Conservation (phyloP, 2,329 filamentous ascomycete genomes). For the Cryphonectria radicalis region DNA sequence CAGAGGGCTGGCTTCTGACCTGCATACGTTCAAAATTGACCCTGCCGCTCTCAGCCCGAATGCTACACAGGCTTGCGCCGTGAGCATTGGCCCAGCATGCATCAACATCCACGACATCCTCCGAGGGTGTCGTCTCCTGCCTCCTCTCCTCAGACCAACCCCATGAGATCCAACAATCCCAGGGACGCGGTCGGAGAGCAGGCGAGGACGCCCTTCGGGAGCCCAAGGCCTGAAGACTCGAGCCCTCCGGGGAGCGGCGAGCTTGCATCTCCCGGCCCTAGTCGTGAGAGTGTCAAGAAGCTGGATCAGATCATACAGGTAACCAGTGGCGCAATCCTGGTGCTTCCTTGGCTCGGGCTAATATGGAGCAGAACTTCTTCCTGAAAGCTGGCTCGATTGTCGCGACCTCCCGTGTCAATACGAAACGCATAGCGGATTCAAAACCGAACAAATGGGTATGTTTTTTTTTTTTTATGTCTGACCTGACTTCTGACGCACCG, state of each 20-base stretch:
- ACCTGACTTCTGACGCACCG: conserved; percentile 3
- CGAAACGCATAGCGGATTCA: conserved; percentile 60
- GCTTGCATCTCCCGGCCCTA: conserved; percentile 52
- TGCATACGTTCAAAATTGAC: conserved; percentile 4
- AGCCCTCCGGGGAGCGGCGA: conserved; percentile 55
- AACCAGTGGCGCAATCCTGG: neutral
- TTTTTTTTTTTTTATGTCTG: conserved; percentile 33
- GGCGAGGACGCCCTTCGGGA: conserved; percentile 44
- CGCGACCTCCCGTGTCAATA: conserved; percentile 76
- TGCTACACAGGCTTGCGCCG: conserved; percentile 13
- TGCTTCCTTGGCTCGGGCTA: conserved; percentile 20
- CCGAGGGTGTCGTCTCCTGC: conserved; percentile 75
- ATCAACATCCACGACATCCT: conserved; percentile 82
- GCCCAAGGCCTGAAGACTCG: conserved; percentile 49
- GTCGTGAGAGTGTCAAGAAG: conserved; percentile 73
- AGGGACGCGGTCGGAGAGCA: conserved; percentile 60
- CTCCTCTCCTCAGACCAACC: conserved; percentile 72
- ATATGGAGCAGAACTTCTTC: conserved; percentile 77
- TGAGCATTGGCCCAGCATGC: conserved; percentile 62
- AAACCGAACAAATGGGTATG: conserved; percentile 88
- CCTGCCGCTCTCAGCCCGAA: conserved; percentile 23
- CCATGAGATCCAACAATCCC: conserved; percentile 72
- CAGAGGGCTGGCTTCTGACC: conserved; percentile 7
- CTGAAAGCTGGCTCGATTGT: conserved; percentile 85
- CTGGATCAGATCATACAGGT: conserved; percentile 95